Conservation (phyloP, 2,329 filamentous ascomycete species). For the Fusarium hainanense region DNA sequence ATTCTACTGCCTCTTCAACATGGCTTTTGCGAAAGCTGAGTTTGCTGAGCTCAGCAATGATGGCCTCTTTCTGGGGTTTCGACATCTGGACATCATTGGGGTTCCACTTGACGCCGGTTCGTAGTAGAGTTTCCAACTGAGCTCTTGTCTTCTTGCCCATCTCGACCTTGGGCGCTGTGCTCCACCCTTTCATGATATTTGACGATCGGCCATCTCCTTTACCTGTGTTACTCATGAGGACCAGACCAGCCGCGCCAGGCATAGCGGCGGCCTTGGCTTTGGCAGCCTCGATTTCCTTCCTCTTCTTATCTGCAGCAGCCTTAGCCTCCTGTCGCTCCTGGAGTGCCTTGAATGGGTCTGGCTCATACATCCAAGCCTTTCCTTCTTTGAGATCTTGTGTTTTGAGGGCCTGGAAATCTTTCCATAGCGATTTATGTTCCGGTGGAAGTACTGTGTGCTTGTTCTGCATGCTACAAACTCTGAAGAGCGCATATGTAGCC, state of each 20-base stretch:
- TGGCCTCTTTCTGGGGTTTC: slow-evolving; percentile 63
- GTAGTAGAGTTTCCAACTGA: slow-evolving; percentile 82
- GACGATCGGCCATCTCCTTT: slow-evolving; percentile 49
- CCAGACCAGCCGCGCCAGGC: slow-evolving; percentile 67
- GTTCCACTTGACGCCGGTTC: slow-evolving; percentile 87
- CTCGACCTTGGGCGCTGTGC: slow-evolving; percentile 87
- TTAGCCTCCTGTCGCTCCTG: slow-evolving; percentile 84
- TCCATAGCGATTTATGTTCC: slow-evolving; percentile 90
- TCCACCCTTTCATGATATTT: slow-evolving; percentile 79
- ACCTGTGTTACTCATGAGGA: slow-evolving; percentile 60
- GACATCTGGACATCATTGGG: slow-evolving; percentile 77
- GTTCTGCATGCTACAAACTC: slow-evolving; percentile 95
- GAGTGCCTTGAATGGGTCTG: slow-evolving; percentile 88
- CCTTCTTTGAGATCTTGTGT: slow-evolving; percentile 81
- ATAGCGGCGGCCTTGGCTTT: slow-evolving; percentile 75
- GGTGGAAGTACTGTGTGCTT: slow-evolving; percentile 94
- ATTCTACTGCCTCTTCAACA: slow-evolving; percentile 84
- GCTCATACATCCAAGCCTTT: slow-evolving; percentile 90
- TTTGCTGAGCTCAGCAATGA: slow-evolving; percentile 79
- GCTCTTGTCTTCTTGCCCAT: slow-evolving; percentile 85
- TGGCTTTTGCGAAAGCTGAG: slow-evolving; percentile 92
- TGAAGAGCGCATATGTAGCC: slow-evolving; percentile 89
- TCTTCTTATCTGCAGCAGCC: slow-evolving; percentile 80
- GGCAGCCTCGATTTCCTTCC: slow-evolving; percentile 74
- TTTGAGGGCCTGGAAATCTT: slow-evolving; percentile 87